A percentile compares a stretch with the other conserved stretches of the same genome.
These are phyloP conservation scores for Cyclotella cryptica DNA, from an alignment of 108 stramenopile genomes.

Conservation along the genomic window DNA sequence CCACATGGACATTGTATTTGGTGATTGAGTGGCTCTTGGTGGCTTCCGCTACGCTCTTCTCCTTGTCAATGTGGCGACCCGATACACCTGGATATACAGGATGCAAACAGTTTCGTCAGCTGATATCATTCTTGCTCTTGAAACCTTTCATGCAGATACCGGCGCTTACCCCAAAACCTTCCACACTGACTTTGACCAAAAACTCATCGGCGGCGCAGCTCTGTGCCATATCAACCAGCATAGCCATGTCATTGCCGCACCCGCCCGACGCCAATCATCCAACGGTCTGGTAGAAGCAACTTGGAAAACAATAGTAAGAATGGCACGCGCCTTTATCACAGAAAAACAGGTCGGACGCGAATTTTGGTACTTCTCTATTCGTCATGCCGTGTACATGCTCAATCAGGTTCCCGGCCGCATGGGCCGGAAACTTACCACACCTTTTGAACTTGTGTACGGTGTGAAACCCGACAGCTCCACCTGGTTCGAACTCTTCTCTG, in stretches of 20 bases:
- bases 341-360: conserved; percentile 32
- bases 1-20: conserved; percentile 8
- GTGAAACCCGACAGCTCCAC: conserved; percentile 16
- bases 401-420: conserved; percentile 36
- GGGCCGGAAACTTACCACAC: conserved; percentile 15
- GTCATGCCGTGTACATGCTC: conserved; percentile 17
- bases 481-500: conserved; percentile 33
- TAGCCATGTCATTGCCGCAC: conserved; percentile 22
- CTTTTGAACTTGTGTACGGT: conserved; percentile 28
- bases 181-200: conserved; percentile 27
- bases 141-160: background rate
- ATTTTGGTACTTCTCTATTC: conserved; percentile 28
- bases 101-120: conserved; percentile 6
- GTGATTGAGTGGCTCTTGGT: conserved; percentile 16
- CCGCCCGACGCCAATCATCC: conserved; percentile 21
- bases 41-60: conserved; percentile 20
- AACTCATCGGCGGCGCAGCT: conserved; percentile 26
- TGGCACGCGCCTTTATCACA: conserved; percentile 27
- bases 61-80: conserved; percentile 24
- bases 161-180: conserved; percentile 3
- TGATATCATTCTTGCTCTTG: conserved; percentile 13
- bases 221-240: background rate
- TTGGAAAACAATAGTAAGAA: conserved; percentile 22
- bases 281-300: conserved; percentile 33
- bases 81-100: conserved; percentile 26